A percentile compares a stretch with the other conserved stretches of the same genome.
Evolutionary conservation across 805 yeast species (phyloP).

Genomic region (Isabelozyma gotoi): DNA sequence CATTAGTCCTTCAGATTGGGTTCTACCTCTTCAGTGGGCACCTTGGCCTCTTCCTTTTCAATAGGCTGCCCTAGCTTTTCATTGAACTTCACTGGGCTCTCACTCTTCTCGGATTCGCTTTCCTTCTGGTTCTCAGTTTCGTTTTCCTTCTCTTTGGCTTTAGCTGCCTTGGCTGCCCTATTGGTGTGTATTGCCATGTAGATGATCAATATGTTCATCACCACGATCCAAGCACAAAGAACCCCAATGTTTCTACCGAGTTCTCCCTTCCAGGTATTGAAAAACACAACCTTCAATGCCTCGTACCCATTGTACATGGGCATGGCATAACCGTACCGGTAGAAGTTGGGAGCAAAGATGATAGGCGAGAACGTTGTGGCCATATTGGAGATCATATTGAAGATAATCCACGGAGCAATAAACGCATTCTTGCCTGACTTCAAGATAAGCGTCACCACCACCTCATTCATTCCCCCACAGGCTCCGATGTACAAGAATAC

Average conservation of each 20-base stretch:
- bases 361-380: constrained; percentile 34
- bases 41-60: too few species aligned
- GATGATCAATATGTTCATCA: constrained; percentile 11
- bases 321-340: constrained; percentile 35
- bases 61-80: too few species aligned
- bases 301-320: constrained; percentile 35
- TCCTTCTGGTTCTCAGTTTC: too few species aligned
- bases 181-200: constrained; percentile 4
- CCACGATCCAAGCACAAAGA: constrained; percentile 27
- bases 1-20: too few species aligned
- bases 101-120: too few species aligned
- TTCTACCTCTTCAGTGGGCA: too few species aligned
- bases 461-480: constrained; percentile 27
- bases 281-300: constrained; percentile 31
- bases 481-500: constrained; percentile 28
- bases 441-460: constrained; percentile 17
- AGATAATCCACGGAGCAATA: constrained; percentile 30
- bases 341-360: constrained; percentile 28
- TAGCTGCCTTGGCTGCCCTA: constrained; percentile 6
- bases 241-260: constrained; percentile 31
- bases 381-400: constrained; percentile 27
- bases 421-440: constrained; percentile 16
- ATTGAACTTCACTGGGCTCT: too few species aligned
- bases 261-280: constrained; percentile 31
- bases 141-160: constrained; percentile 1